Percentiles rank a stretch among this genome's conserved stretches.
Evolutionary conservation across 192 early-diverging fungal species (phyloP).

Genomic region (Coemansia sp.): DNA sequence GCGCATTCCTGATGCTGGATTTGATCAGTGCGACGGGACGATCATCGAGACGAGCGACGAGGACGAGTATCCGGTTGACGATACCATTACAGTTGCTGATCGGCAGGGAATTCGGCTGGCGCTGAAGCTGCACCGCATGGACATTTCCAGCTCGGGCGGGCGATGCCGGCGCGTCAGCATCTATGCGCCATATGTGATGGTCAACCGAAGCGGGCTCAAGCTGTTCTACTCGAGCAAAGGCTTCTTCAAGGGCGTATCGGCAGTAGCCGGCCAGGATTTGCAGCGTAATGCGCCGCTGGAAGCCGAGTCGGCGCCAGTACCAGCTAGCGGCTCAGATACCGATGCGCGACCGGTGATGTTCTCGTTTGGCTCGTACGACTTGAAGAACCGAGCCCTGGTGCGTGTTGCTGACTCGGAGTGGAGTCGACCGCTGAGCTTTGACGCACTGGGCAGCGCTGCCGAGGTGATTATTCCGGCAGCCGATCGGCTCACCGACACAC

Average conservation of each 20-base stretch:
- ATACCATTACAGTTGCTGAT: slow-evolving; percentile 69
- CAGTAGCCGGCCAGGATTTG: slow-evolving; percentile 68
- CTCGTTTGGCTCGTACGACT: slow-evolving; percentile 85
- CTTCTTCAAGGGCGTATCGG: slow-evolving; percentile 70
- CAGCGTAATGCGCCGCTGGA: neutral
- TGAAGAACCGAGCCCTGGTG: slow-evolving; percentile 78
- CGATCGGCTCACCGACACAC: slow-evolving; percentile 58
- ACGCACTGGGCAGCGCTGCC: slow-evolving; percentile 86
- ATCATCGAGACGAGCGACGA: slow-evolving; percentile 82
- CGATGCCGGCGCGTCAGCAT: slow-evolving; percentile 75
- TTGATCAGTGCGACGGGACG: slow-evolving; percentile 73
- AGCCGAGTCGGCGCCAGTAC: slow-evolving; percentile 3
- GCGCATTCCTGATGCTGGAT: slow-evolving; percentile 73
- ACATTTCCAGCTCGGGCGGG: slow-evolving; percentile 67
- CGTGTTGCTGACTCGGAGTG: slow-evolving; percentile 73
- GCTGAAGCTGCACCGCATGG: slow-evolving; percentile 64
- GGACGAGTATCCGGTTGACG: slow-evolving; percentile 77
- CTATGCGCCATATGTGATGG: slow-evolving; percentile 89
- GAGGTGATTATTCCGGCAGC: slow-evolving; percentile 70
- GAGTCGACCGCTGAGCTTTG: slow-evolving; percentile 91
- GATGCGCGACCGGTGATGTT: slow-evolving; percentile 72
- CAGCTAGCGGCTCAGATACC: neutral
- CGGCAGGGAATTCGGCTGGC: slow-evolving; percentile 62
- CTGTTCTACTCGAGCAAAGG: slow-evolving; percentile 79
- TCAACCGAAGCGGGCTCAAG: slow-evolving; percentile 88